Conservation (phyloP, 345 rosid species). For the Excoecaria cochinchinensis region DNA sequence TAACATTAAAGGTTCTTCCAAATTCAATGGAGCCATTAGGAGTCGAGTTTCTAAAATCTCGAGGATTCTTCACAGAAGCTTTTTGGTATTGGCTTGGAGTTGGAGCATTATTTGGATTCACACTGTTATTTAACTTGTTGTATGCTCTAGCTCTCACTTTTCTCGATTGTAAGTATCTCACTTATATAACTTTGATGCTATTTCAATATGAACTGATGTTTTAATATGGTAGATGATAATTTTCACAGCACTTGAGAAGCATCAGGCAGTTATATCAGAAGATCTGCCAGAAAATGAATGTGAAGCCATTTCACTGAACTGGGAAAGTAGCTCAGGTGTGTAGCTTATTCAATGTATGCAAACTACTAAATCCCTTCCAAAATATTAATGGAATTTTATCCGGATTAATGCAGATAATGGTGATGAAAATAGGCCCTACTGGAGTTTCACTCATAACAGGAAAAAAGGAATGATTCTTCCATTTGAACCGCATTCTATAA, state of each 20-base stretch:
- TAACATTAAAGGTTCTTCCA: conserved; percentile 9
- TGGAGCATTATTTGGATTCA: conserved; percentile 11
- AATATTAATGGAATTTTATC: neutral
- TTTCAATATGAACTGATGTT: conserved; percentile 33
- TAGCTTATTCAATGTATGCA: neutral
- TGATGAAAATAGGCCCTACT: neutral
- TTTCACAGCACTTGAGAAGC: neutral
- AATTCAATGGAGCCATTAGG: conserved; percentile 12
- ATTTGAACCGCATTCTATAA: conserved; percentile 56
- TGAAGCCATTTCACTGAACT: no score
- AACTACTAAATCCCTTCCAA: neutral
- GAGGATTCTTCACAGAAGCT: conserved; percentile 5
- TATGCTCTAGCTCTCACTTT: conserved; percentile 12
- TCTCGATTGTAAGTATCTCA: conserved; percentile 9
- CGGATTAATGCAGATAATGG: neutral
- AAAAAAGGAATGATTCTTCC: conserved; percentile 71
- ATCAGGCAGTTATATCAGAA: conserved; percentile 18
- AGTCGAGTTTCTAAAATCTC: conserved; percentile 8
- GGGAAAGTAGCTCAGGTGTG: neutral
- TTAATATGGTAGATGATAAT: neutral
- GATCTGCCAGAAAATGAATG: conserved; percentile 9
- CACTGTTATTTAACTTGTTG: neutral
- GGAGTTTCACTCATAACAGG: conserved; percentile 11
- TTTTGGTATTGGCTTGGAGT: conserved; percentile 21
- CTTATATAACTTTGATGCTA: neutral